Conservation (phyloP, 306 rosid species). For the Dicorynia guianensis region DNA sequence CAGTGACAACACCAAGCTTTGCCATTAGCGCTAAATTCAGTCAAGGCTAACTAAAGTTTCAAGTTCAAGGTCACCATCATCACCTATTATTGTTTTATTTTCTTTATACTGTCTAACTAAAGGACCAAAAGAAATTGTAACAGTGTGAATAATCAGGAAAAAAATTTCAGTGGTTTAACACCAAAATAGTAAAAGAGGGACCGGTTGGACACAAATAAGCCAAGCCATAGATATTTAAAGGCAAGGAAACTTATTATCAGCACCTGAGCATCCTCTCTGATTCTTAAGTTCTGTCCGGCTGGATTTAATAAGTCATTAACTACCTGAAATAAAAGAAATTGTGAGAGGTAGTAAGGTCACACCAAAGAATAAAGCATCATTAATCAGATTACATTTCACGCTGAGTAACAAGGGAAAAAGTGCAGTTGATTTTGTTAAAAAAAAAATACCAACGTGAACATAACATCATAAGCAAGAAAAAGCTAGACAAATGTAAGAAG, state of each 20-base stretch:
- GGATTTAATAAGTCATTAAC: slow-evolving; percentile 96
- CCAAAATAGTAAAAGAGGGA: neutral
- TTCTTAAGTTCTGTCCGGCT: slow-evolving; percentile 95
- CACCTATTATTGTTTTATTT: neutral
- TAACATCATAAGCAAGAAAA: slow-evolving; percentile 26
- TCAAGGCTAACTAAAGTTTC: neutral
- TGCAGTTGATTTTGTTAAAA: slow-evolving; percentile 16
- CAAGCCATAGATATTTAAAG: neutral
- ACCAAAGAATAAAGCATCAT: slow-evolving; percentile 34
- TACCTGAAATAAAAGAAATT: slow-evolving; percentile 66
- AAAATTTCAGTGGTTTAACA: slow-evolving; percentile 12
- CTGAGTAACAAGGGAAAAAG: slow-evolving; percentile 22
- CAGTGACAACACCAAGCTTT: neutral
- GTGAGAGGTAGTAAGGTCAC: slow-evolving; percentile 18
- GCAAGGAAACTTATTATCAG: slow-evolving; percentile 31
- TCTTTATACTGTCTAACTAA: neutral
- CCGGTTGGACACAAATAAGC: no score
- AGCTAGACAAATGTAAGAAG: slow-evolving; percentile 35
- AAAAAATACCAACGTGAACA: slow-evolving; percentile 29
- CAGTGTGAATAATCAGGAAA: neutral
- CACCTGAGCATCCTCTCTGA: slow-evolving; percentile 99
- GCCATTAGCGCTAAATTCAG: neutral
- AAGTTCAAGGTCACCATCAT: neutral
- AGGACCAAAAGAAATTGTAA: neutral
- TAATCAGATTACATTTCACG: slow-evolving; percentile 41